Evolutionary conservation across 371 early-diverging fungal genomes (phyloP), one percentile per base, ranked within the genome.

Genomic region (Mucor sp.): DNA sequence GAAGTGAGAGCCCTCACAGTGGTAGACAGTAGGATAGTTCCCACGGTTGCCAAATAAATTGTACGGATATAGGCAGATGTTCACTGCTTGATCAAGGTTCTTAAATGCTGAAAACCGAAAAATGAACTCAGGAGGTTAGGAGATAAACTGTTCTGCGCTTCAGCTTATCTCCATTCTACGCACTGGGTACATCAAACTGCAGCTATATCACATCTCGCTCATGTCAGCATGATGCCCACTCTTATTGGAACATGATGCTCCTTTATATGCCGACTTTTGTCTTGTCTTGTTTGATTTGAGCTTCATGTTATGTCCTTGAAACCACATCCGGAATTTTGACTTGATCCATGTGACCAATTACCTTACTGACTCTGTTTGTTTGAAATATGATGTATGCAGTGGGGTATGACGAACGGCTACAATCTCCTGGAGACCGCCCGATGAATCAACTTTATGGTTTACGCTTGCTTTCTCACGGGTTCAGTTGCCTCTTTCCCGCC

Each of bases 11-110:
- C 27, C 35, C 15, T 6, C 28, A 5, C n/a, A 44, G 37, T 14
- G 30, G 30, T 61, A 8, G 41, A 28, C n/a, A 37, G 14, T n/a
- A 2, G n/a, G 23, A 9, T 17, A 23, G 58, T 68, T 68, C 68
- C 68, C 68, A 68, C 68, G 64, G 60, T 57, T 68, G 68, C 63
- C 68, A 68, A 28, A 62, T 43, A 60, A 43, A 43, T 39, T 56
- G 56, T 15, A 30, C 32, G 15, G 17, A 28, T 14, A 25, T 39
- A 21, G 43, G 4, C 25, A 17, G 11, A 25, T 19, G 21, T 21
- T 21, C 48, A 23, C 21, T 48, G 23, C 19, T 58, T 33, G 39
- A 63, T 21, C 11, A 41, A 23, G 39, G 11, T 17, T 32, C 32
- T 66, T 66, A 66, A 66, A 61, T 61, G 67, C 67, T 66, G 60